These are phyloP conservation scores for Protomyces gravidus DNA, from an alignment of 1,139 yeast genomes.

Conservation along the genomic window DNA sequence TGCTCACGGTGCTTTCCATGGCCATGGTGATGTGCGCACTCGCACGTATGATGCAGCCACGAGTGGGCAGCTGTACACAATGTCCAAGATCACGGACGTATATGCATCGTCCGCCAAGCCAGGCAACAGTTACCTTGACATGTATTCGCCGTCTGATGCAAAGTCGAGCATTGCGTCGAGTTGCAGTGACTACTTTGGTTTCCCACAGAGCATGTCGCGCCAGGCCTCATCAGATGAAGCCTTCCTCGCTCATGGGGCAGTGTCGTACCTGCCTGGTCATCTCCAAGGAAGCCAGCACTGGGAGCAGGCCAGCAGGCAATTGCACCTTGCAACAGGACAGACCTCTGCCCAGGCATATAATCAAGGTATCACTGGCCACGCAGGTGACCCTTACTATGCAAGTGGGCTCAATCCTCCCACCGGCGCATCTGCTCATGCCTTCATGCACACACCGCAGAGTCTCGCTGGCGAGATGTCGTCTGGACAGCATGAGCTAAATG, in stretches of 20 bases:
- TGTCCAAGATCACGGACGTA: conserved; percentile 1
- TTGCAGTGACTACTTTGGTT: neutral
- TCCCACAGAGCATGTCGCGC: neutral
- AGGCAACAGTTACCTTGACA: neutral
- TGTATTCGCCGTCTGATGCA: neutral
- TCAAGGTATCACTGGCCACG: too few species aligned
- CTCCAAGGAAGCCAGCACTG: neutral
- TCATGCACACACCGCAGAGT: neutral
- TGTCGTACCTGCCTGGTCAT: too few species aligned
- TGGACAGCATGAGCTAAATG: neutral
- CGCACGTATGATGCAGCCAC: neutral
- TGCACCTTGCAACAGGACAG: neutral
- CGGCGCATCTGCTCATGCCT: neutral
- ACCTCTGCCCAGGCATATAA: neutral
- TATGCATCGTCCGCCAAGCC: neutral
- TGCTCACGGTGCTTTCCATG: neutral
- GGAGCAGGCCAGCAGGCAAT: neutral
- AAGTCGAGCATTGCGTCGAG: neutral
- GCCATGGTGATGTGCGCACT: neutral
- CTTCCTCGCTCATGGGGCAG: neutral
- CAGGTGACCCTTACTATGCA: too few species aligned
- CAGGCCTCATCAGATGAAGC: neutral
- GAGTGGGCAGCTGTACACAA: neutral
- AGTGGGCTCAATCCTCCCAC: too few species aligned
- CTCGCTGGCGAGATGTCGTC: neutral